These are phyloP conservation scores for Vanrija humicola DNA, from an alignment of 1,284 basidiomycete genomes.

Conservation along the genomic window DNA sequence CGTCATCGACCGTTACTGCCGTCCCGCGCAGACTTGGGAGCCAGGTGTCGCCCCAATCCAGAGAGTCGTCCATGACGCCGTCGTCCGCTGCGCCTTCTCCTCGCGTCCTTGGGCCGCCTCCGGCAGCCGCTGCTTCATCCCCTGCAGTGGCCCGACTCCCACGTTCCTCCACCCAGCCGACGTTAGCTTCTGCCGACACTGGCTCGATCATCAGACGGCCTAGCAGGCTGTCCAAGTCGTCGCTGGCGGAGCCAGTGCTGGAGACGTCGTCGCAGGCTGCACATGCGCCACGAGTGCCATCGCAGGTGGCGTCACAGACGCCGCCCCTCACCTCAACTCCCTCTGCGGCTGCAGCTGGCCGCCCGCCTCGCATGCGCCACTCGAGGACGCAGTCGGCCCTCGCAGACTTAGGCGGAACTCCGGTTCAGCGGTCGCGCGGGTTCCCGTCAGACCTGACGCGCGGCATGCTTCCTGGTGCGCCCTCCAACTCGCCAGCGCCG, in stretches of 20 bases:
- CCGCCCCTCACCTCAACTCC: slow-evolving; percentile 4
- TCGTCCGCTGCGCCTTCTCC: not conserved
- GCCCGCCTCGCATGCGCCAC: slow-evolving; percentile 24
- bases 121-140: too few species aligned
- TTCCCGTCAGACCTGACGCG: slow-evolving; percentile 42
- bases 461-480: slow-evolving; percentile 21
- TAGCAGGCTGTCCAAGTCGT: slow-evolving; percentile 16
- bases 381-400: slow-evolving; percentile 36
- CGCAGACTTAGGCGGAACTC: slow-evolving; percentile 10
- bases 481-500: slow-evolving; percentile 17
- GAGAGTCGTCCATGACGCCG: not conserved
- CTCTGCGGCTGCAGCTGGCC: not conserved
- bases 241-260: slow-evolving; percentile 16
- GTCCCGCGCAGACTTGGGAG: not conserved
- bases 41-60: not conserved
- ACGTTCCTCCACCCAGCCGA: not conserved
- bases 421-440: slow-evolving; percentile 7
- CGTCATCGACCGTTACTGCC: not conserved
- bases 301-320: too few species aligned
- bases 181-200: not conserved
- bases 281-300: too few species aligned
- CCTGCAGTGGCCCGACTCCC: not conserved
- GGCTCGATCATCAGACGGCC: slow-evolving; percentile 10
- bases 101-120: too few species aligned
- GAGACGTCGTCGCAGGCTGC: too few species aligned